Conservation (phyloP, 495 filamentous ascomycete species). For the Penicillium longicatenatum region DNA sequence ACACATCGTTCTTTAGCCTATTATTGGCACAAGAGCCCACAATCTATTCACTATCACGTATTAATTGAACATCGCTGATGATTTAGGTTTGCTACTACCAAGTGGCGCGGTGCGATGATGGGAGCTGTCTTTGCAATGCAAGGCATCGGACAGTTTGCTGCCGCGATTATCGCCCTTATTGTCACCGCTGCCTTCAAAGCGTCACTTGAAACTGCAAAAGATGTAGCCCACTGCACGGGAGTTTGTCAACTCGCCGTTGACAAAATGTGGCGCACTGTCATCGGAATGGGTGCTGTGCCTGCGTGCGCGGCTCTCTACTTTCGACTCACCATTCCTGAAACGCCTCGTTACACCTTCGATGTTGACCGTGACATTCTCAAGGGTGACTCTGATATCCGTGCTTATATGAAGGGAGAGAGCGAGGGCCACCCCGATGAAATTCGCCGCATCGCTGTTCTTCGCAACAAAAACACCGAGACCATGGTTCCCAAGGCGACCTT, state of each 20-base stretch:
- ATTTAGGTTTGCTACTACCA: slow-evolving; percentile 72
- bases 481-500: slow-evolving; percentile 64
- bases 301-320: slow-evolving; percentile 78
- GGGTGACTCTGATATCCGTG: slow-evolving; percentile 64
- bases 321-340: slow-evolving; percentile 86
- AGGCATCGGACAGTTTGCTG: slow-evolving; percentile 73
- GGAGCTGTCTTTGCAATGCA: slow-evolving; percentile 85
- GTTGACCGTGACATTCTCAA: slow-evolving; percentile 71
- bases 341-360: slow-evolving; percentile 83
- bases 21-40: no score
- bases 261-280: slow-evolving; percentile 82
- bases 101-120: slow-evolving; percentile 89
- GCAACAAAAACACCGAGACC: slow-evolving; percentile 44
- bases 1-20: not conserved
- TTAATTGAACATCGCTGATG: not conserved
- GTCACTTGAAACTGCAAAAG: slow-evolving; percentile 56
- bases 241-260: slow-evolving; percentile 71
- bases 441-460: slow-evolving; percentile 49
- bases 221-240: slow-evolving; percentile 56
- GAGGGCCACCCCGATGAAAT: slow-evolving; percentile 67
- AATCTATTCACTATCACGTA: no score
- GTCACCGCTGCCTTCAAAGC: slow-evolving; percentile 71
- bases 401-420: slow-evolving; percentile 57
- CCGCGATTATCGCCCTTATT: slow-evolving; percentile 71
- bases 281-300: slow-evolving; percentile 80